Conservation (phyloP, 306 rosid genomes). For the Elaeagnus macrophylla region DNA sequence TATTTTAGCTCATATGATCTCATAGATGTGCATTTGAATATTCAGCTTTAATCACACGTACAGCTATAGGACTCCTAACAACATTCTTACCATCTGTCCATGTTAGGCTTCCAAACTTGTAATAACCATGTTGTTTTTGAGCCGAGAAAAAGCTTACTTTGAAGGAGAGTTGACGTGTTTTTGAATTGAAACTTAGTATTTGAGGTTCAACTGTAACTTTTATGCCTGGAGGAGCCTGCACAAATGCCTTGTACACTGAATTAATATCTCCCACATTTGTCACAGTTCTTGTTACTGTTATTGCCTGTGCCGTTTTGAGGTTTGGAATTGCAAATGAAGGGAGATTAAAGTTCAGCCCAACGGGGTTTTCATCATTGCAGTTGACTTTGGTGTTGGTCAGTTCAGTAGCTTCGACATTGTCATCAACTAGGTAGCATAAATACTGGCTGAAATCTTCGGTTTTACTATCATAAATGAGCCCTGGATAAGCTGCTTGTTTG, state of each 20-base stretch:
- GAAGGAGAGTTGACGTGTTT: slow-evolving; percentile 23
- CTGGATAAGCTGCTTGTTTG: slow-evolving; percentile 36
- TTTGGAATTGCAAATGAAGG: slow-evolving; percentile 35
- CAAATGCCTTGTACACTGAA: slow-evolving; percentile 19
- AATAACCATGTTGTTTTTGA: slow-evolving; percentile 18
- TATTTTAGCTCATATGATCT: too few relatives aligned
- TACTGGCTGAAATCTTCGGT: slow-evolving; percentile 22
- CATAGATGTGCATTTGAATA: too few relatives aligned
- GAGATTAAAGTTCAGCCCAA: slow-evolving; percentile 27
- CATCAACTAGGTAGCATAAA: slow-evolving; percentile 33
- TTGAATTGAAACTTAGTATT: slow-evolving; percentile 28
- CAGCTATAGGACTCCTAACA: slow-evolving; percentile 39
- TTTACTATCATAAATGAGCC: slow-evolving; percentile 37
- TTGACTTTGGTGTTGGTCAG: slow-evolving; percentile 6
- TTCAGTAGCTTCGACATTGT: slow-evolving; percentile 15
- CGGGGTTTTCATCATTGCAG: slow-evolving; percentile 23
- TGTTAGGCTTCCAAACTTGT: slow-evolving; percentile 31
- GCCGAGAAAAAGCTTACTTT: slow-evolving; percentile 23
- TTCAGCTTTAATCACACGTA: neutral
- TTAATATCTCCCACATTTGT: slow-evolving; percentile 27
- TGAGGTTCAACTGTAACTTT: slow-evolving; percentile 20
- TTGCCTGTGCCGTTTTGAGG: slow-evolving; percentile 15
- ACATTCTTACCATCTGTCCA: slow-evolving; percentile 38
- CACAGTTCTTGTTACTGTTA: slow-evolving; percentile 24
- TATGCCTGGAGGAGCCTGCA: slow-evolving; percentile 28